Evolutionary conservation across 2,329 filamentous ascomycete genomes (phyloP).

Genomic region (Arthrinium phaeospermum): DNA sequence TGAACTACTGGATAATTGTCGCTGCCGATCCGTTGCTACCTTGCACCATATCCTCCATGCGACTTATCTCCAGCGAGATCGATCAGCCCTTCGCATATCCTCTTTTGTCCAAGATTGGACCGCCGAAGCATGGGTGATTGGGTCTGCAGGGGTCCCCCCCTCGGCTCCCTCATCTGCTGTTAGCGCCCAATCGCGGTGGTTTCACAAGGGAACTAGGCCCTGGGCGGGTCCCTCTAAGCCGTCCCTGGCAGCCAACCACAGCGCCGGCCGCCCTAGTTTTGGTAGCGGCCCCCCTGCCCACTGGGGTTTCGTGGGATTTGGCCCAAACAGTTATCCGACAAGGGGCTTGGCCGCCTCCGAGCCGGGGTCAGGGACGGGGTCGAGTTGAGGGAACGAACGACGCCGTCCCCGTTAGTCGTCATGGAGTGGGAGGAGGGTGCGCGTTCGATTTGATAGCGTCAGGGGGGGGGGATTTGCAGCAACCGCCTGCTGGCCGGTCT

Average conservation of each 20-base stretch:
- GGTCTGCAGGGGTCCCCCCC: background rate
- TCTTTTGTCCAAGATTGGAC: background rate
- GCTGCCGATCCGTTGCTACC: slow-evolving; percentile 2
- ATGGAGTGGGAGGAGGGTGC: background rate
- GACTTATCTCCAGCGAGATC: background rate
- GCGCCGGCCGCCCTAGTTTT: background rate
- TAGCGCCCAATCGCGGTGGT: background rate
- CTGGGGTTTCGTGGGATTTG: slow-evolving; percentile 7
- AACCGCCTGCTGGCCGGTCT: background rate
- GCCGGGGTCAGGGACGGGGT: background rate
- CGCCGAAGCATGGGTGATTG: background rate
- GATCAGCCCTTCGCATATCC: background rate
- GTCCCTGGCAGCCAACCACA: background rate
- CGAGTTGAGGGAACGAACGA: background rate
- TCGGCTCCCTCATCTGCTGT: background rate
- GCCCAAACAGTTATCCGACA: slow-evolving; percentile 18
- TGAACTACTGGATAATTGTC: background rate
- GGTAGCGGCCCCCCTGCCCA: slow-evolving; percentile 4
- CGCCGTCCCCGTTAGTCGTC: background rate
- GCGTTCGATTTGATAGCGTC: slow-evolving; percentile 26
- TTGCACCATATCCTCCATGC: background rate
- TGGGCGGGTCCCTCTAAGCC: slow-evolving; percentile 2
- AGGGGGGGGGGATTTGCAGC: slow-evolving; percentile 26
- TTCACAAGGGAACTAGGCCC: background rate
- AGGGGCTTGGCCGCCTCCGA: slow-evolving; percentile 15